Base-by-base conservation (phyloP, 1,139 yeast species). In the Yamadazyma pseudoaaseri region DNA sequence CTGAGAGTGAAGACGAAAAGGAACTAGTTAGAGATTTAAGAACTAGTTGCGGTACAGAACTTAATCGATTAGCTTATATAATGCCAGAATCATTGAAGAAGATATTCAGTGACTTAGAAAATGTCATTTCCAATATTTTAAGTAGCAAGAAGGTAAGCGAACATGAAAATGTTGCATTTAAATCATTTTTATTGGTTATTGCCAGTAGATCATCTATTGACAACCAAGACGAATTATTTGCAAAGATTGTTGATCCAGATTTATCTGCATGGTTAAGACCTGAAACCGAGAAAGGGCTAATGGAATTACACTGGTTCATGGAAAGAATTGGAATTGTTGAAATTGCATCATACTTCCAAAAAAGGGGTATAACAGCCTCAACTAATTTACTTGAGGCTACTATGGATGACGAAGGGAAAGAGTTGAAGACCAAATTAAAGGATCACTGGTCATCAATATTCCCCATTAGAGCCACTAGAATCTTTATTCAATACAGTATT, bases 221-320 rank as follows among this genome's bases (percentile, higher is more conserved):
- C 29, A 73, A 78, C 34, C 79, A 82, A 50, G 84, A 81, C 38
- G 87, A 79, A 41, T 67, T 89, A 41, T 94, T 94, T 58, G 75
- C 89, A 11, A 76, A 78, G 33, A 85, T 94, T 39, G 98, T 92
- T 3, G 97, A 90, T 54, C 96, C 96, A 0, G 97, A 92, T 48
- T 65, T 94, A 31, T 65, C 76, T 22, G 94, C 96, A 0, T 94
- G 99, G 99, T 81, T 92, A 1, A 87, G 90, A 33, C 92, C 92
- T 11, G 82, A 79, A 12, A 90, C 97, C 0, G 89, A 87, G 47
- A 86, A 86, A 50, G 97, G 97, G 0, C 64, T 92, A 25, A 70
- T 81, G 56, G 95, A 92, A 51, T 68, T 94, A 33, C 96, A 87
- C 44, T 90, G 97, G 97, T 94, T 94, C 49, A 90, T 92, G 97